Evolutionary conservation across 1,139 yeast genomes (phyloP).

Genomic region (Yamadazyma triangularis): DNA sequence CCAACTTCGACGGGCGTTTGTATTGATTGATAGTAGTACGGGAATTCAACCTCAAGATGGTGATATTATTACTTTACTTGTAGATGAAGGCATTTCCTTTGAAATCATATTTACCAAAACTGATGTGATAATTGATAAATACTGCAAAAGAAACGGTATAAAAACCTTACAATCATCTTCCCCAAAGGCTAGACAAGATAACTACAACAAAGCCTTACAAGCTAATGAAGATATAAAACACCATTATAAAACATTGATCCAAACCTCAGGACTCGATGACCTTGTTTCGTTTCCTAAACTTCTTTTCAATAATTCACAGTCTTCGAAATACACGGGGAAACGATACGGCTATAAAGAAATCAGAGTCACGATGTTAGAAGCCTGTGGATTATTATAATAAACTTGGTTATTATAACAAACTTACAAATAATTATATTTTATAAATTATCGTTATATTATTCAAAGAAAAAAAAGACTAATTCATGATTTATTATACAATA

Average conservation of each 20-base stretch:
- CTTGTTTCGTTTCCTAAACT: constrained; percentile 27
- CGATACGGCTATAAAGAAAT: constrained; percentile 35
- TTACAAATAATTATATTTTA: too few relatives aligned
- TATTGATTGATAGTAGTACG: constrained; percentile 54
- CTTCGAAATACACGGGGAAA: constrained; percentile 16
- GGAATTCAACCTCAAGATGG: constrained; percentile 60
- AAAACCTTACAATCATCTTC: background rate
- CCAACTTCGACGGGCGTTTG: constrained; percentile 52
- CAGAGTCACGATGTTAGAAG: constrained; percentile 27
- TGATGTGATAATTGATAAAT: constrained; percentile 42
- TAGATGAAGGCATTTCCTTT: constrained; percentile 56
- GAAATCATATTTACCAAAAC: constrained; percentile 75
- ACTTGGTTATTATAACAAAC: constrained; percentile 6
- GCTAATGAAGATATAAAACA: constrained; percentile 22
- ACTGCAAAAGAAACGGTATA: constrained; percentile 1
- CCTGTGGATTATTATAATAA: constrained; percentile 21
- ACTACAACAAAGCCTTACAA: constrained; percentile 4
- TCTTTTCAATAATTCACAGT: constrained; percentile 30
- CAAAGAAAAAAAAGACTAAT: background rate
- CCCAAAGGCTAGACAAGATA: constrained; percentile 10
- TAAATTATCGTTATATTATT: background rate
- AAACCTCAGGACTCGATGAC: constrained; percentile 17
- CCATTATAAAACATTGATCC: constrained; percentile 20
- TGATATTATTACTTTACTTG: constrained; percentile 46
- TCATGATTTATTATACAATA: background rate